Evolutionary conservation across 164 flowering plant genomes (phyloP).

Genomic region (Vitis riparia): DNA sequence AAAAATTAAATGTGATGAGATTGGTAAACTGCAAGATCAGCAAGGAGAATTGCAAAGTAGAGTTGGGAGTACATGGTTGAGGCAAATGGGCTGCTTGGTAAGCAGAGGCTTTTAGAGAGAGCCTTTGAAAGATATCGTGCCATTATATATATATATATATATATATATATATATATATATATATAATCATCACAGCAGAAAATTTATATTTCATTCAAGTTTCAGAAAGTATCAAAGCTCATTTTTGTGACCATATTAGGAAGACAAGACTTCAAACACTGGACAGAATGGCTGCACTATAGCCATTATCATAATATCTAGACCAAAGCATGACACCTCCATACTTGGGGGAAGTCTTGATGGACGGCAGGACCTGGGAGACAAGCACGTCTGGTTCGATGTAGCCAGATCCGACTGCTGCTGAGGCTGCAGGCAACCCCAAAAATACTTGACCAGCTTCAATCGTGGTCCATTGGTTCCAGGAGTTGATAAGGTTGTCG

Average conservation of each 20-base stretch:
- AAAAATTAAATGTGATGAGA: too few relatives aligned
- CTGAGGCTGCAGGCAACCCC: constrained; percentile 15
- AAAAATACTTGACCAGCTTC: neutral
- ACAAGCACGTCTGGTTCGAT: neutral
- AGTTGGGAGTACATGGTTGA: too few relatives aligned
- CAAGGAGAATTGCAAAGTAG: neutral
- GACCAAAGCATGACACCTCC: constrained; percentile 27
- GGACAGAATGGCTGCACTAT: constrained; percentile 4
- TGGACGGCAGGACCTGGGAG: constrained; percentile 6
- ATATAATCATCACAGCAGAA: too few relatives aligned
- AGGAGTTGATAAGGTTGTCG: neutral
- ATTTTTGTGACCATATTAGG: too few relatives aligned
- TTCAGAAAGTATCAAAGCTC: too few relatives aligned
- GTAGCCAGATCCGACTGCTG: constrained; percentile 16
- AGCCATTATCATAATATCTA: constrained; percentile 13
- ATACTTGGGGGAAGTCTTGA: constrained; percentile 15
- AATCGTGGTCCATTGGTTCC: constrained; percentile 17
- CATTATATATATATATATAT: too few relatives aligned
- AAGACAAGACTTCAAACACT: too few relatives aligned
- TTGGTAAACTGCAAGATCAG: neutral
- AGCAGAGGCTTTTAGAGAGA: too few relatives aligned
- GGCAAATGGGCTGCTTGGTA: too few relatives aligned
- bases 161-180: too few relatives aligned
- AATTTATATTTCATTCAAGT: too few relatives aligned
- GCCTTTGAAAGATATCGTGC: too few relatives aligned